phyloP scores from a whole-genome alignment of 306 rosid species.

The Sophora flavescens region DNA sequence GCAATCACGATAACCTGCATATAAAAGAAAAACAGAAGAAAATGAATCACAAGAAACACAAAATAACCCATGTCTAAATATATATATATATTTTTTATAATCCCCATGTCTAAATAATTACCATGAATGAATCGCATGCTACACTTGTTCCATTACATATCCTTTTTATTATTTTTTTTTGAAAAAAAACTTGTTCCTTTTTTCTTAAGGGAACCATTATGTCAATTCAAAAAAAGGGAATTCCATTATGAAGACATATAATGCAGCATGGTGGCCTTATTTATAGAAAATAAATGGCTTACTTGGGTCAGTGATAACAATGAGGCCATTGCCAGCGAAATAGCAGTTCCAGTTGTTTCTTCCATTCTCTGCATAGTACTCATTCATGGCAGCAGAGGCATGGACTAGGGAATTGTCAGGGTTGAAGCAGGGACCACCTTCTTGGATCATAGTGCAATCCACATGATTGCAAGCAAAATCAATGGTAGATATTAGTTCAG shows the following conservation, averaged over 20 bases:
- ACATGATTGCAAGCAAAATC: conserved; percentile 33
- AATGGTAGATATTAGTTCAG: conserved; percentile 24
- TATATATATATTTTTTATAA: too few species aligned
- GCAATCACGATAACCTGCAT: conserved; percentile 47
- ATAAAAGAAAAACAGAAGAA: not conserved
- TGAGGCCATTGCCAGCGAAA: conserved; percentile 44
- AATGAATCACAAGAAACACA: too few species aligned
- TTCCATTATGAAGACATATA: not conserved
- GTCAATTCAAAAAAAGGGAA: too few species aligned
- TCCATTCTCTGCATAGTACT: conserved; percentile 45
- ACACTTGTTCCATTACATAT: too few species aligned
- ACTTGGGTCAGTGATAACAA: conserved; percentile 53
- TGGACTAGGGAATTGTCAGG: conserved; percentile 46
- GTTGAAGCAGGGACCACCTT: conserved; percentile 46
- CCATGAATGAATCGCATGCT: too few species aligned
- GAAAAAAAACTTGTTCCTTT: too few species aligned
- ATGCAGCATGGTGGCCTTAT: not conserved
- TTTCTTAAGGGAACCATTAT: not conserved
- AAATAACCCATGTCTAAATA: too few species aligned
- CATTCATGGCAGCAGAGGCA: conserved; percentile 64
- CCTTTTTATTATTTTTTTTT: too few species aligned
- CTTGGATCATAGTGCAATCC: conserved; percentile 40
- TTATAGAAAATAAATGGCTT: not conserved
- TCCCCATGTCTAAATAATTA: too few species aligned
- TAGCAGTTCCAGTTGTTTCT: conserved; percentile 46